Percentiles rank a stretch among this genome's conserved stretches.
Conservation (phyloP, 176 grass and related monocot species). For the Hsuehochloa calcarea region DNA sequence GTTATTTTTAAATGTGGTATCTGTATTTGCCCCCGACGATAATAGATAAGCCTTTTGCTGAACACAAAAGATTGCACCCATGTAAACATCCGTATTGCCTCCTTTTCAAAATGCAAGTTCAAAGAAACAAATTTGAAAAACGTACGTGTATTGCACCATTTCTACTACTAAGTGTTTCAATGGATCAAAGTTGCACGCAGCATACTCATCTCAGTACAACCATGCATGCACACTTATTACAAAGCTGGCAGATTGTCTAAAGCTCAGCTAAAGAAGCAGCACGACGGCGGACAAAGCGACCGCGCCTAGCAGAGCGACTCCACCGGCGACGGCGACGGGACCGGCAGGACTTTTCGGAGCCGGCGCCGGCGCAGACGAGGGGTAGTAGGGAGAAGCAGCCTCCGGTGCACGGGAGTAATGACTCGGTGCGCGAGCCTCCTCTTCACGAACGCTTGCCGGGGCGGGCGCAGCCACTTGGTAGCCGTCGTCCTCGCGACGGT, state of each 20-base stretch:
- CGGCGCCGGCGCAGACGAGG: constrained; percentile 25
- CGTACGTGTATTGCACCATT: background rate
- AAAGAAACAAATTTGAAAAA: background rate
- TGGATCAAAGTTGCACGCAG: background rate
- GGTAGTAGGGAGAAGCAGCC: background rate
- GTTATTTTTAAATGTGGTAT: too few species aligned
- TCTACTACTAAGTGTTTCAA: background rate
- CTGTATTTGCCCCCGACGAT: too few species aligned
- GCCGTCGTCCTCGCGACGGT: too few species aligned
- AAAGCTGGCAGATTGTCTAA: background rate
- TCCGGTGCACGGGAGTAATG: background rate
- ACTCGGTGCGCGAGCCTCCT: background rate
- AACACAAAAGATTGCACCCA: too few species aligned
- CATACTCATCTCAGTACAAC: background rate
- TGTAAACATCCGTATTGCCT: background rate
- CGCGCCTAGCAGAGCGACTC: background rate
- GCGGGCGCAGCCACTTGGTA: background rate
- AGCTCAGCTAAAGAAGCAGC: constrained; percentile 29
- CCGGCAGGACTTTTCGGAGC: constrained; percentile 14
- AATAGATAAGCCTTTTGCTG: too few species aligned
- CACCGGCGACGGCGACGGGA: background rate
- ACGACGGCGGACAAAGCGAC: background rate
- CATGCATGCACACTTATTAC: constrained; percentile 3
- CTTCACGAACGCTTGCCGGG: background rate
- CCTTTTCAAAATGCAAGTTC: background rate